Percentiles rank a stretch among this genome's conserved stretches.
These are phyloP conservation scores for Chlamydomonas incerta DNA, from an alignment of 139 green algal genomes.

Conservation along the genomic window DNA sequence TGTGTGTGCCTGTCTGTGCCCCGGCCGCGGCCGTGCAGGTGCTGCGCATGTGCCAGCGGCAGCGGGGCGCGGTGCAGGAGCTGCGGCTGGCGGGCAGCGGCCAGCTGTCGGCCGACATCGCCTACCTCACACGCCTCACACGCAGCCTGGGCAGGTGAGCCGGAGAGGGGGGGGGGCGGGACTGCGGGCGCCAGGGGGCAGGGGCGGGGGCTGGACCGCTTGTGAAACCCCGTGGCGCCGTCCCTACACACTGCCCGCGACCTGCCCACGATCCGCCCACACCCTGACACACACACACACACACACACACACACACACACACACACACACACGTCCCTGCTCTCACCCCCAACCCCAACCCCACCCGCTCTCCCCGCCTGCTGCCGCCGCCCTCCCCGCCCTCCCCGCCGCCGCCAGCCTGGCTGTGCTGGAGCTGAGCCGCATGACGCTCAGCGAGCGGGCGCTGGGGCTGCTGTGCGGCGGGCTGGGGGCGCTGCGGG, in stretches of 20 bases:
- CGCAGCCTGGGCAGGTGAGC: background rate
- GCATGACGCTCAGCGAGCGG: background rate
- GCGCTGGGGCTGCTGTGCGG: background rate
- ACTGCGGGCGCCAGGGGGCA: no score
- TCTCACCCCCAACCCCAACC: no score
- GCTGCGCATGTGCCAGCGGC: background rate
- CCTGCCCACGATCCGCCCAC: no score
- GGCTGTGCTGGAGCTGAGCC: background rate
- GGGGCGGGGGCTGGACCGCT: no score
- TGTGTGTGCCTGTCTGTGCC: no score
- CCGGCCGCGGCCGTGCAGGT: no score
- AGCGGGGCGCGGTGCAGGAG: conserved; percentile 20
- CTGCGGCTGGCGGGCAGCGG: background rate
- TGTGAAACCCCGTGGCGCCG: no score
- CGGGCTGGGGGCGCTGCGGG: background rate
- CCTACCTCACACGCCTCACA: background rate
- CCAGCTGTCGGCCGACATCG: background rate
- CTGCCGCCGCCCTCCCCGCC: background rate
- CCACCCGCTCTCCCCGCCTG: background rate
- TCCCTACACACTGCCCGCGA: no score
- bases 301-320: no score
- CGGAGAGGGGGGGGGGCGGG: no score
- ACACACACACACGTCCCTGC: no score
- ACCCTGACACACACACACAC: no score
- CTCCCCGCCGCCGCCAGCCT: conserved; percentile 3